Conservation (phyloP, 2,329 filamentous ascomycete species). For the Scedosporium minutisporum region DNA sequence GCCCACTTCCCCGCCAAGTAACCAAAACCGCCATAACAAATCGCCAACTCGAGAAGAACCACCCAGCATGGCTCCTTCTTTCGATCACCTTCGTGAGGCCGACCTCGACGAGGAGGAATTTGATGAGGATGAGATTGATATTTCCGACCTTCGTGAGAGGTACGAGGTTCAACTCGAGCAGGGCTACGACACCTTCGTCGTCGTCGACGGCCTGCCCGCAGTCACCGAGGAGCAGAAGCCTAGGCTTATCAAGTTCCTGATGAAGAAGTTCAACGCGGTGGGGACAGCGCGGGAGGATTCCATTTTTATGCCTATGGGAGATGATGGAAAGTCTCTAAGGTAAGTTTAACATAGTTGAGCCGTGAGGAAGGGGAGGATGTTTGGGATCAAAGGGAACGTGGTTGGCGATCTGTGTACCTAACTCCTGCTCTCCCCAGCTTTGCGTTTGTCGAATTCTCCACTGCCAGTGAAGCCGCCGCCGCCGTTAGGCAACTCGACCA, state of each 20-base stretch:
- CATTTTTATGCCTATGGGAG: slow-evolving; percentile 88
- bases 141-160: slow-evolving; percentile 86
- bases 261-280: slow-evolving; percentile 82
- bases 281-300: slow-evolving; percentile 79
- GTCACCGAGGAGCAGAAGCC: slow-evolving; percentile 85
- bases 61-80: slow-evolving; percentile 71
- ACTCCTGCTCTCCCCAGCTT: slow-evolving; percentile 48
- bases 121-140: slow-evolving; percentile 89
- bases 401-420: background rate
- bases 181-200: slow-evolving; percentile 91
- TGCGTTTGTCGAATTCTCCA: slow-evolving; percentile 94
- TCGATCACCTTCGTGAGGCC: slow-evolving; percentile 84
- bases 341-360: slow-evolving; percentile 31
- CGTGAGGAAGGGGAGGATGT: background rate
- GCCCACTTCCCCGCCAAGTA: slow-evolving; percentile 7
- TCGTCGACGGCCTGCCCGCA: slow-evolving; percentile 84
- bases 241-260: slow-evolving; percentile 91
- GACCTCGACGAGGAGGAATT: slow-evolving; percentile 78
- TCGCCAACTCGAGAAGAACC: slow-evolving; percentile 11
- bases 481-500: slow-evolving; percentile 83
- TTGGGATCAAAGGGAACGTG: background rate
- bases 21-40: slow-evolving; percentile 9
- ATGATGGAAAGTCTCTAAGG: slow-evolving; percentile 78
- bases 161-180: slow-evolving; percentile 94
- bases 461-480: slow-evolving; percentile 77